These are phyloP conservation scores for Persicaria tinctoria DNA, from an alignment of 148 eudicot genomes.

Conservation along the genomic window DNA sequence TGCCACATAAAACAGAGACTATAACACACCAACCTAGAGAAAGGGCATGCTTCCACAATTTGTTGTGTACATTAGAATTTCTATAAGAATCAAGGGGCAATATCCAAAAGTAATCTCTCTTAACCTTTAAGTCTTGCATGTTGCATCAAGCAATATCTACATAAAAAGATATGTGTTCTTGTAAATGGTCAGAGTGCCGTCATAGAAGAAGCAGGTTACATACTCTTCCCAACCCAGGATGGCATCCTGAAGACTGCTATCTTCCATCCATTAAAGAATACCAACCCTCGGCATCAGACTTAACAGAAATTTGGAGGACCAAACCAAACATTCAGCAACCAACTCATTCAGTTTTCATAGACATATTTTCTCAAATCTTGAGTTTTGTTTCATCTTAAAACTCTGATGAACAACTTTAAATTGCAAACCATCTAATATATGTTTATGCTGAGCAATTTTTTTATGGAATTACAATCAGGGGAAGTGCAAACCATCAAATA, in stretches of 20 bases:
- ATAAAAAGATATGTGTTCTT: not conserved
- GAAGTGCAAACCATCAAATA: not conserved
- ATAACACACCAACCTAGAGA: conserved; percentile 33
- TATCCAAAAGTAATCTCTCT: not conserved
- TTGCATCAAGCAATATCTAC: not conserved
- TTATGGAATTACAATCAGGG: too few species aligned
- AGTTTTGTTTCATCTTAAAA: not conserved
- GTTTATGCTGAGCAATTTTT: not conserved
- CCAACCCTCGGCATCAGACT: not conserved
- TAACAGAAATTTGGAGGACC: not conserved
- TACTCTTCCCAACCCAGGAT: not conserved
- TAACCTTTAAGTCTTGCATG: not conserved
- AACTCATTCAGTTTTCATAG: not conserved
- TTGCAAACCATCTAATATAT: not conserved
- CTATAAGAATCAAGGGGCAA: not conserved
- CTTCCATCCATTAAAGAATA: not conserved
- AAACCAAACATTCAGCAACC: not conserved
- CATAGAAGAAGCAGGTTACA: not conserved
- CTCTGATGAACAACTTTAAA: not conserved
- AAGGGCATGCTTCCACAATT: conserved; percentile 20
- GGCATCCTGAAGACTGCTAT: not conserved
- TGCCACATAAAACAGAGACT: conserved; percentile 53
- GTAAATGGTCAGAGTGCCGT: not conserved
- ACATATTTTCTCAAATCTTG: not conserved
- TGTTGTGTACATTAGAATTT: not conserved